Base-by-base conservation (phyloP, 2,329 filamentous ascomycete genomes). In the Diaporthe amygdali region DNA sequence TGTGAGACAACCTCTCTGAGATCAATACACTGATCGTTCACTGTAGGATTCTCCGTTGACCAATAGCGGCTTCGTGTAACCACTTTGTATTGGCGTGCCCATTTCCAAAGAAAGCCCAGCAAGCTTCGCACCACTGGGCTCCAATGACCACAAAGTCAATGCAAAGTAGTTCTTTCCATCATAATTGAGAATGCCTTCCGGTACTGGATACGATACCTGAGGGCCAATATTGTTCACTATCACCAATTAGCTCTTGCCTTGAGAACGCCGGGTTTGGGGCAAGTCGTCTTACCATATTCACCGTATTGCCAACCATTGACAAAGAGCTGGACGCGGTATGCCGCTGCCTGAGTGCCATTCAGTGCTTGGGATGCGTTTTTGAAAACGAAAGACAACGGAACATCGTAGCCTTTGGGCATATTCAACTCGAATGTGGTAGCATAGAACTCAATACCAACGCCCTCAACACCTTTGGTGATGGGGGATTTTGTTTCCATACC, bases 231-330 rank as follows among this genome's bases (percentile, higher is more conserved):
- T 91, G 75, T 88, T 89, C 4, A 88, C 79, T 47, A 77, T 51
- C 17, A 8, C 8, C 8, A 17, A 5, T 51, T 30, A 54, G 51
- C n/a, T 54, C 1, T 54, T 32, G 15, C 34, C 8, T 5, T 5
- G 51, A 32, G 51, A 34, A 54, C 17, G 12, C 8, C 8, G 51
- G 34, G 25, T 32, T n/a, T 6, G 27, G 30, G 17, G 1, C 17
- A 20, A 34, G 51, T n/a, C 25, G 3, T 32, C 51, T n/a, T 34
- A 54, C 51, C 25, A n/a, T 54, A 81, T 75, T 81, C 80, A 61
- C 82, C 81, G 72, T 89, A 93, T 80, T 93, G 91, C 80, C 89
- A 94, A 2, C 92, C 92, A 76, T 94, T 94, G 64, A 94, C 87
- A 75, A 87, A 94, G 5, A 93, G 78, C 81, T 91, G 89, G 2